These are phyloP conservation scores for Coniosporium tulheliwenetii DNA, from an alignment of 2,329 filamentous ascomycete species.

Conservation along the genomic window DNA sequence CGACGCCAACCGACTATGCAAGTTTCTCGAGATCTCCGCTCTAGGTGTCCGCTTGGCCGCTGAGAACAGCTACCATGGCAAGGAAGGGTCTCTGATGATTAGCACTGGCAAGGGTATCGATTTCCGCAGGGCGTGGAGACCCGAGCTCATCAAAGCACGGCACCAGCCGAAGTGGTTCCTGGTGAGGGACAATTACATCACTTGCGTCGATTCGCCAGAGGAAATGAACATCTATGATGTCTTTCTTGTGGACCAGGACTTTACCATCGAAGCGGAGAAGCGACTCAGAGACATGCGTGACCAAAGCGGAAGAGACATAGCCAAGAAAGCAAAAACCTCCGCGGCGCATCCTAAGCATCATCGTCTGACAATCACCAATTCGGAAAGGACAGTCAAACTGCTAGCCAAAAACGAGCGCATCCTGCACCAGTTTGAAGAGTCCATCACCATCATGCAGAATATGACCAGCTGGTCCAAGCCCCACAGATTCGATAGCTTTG, in stretches of 20 bases:
- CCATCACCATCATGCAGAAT: conserved; percentile 69
- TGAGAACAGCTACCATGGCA: conserved; percentile 93
- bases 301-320: conserved; percentile 41
- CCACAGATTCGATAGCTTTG: conserved; percentile 87
- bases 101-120: conserved; percentile 81
- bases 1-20: conserved; percentile 89
- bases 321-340: conserved; percentile 47
- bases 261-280: conserved; percentile 60
- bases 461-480: conserved; percentile 69
- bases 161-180: conserved; percentile 95
- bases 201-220: conserved; percentile 95
- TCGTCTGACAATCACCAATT: conserved; percentile 73
- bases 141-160: conserved; percentile 60
- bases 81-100: conserved; percentile 88
- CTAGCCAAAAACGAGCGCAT: conserved; percentile 83
- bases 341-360: conserved; percentile 58
- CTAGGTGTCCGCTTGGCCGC: conserved; percentile 85
- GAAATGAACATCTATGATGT: conserved; percentile 99
- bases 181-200: conserved; percentile 93
- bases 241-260: conserved; percentile 85
- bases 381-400: conserved; percentile 81
- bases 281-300: conserved; percentile 29
- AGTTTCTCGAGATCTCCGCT: conserved; percentile 88
- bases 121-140: conserved; percentile 66
- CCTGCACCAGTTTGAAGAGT: conserved; percentile 84